Conservation (phyloP, 2,329 filamentous ascomycete species). For the Phaeoacremonium minimum region DNA sequence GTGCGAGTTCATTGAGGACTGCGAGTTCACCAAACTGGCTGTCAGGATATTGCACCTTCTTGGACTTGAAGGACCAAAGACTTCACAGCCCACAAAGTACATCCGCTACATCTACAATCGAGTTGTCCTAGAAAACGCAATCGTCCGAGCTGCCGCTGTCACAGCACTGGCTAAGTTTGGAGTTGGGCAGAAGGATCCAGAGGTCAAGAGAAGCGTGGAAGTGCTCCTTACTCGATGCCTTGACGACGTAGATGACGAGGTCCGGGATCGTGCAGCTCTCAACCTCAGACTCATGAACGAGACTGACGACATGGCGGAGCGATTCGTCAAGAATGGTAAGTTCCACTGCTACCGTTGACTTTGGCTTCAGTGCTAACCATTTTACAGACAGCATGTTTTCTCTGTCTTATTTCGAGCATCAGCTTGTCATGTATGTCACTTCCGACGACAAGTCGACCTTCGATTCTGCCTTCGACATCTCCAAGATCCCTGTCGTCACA, state of each 20-base stretch:
- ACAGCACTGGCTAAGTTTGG: conserved; percentile 96
- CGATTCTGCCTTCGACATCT: conserved; percentile 81
- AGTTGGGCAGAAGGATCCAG: conserved; percentile 90
- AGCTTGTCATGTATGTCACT: conserved; percentile 95
- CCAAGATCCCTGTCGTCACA: conserved; percentile 86
- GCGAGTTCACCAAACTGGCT: conserved; percentile 96
- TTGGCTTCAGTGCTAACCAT: conserved; percentile 19
- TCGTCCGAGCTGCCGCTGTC: conserved; percentile 90
- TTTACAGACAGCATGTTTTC: conserved; percentile 85
- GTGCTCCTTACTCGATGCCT: conserved; percentile 90
- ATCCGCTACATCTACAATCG: conserved; percentile 99
- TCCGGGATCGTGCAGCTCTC: conserved; percentile 88
- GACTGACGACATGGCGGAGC: conserved; percentile 78
- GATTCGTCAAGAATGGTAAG: conserved; percentile 90
- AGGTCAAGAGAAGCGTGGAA: conserved; percentile 92
- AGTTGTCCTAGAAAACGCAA: conserved; percentile 93
- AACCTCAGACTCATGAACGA: conserved; percentile 91
- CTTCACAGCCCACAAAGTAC: conserved; percentile 94
- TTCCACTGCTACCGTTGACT: conserved; percentile 2
- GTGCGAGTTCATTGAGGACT: conserved; percentile 99
- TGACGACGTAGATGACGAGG: conserved; percentile 96
- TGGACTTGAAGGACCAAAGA: conserved; percentile 91
- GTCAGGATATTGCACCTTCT: conserved; percentile 93
- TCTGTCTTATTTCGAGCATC: conserved; percentile 90
- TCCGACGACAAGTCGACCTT: conserved; percentile 87